Percentiles rank a stretch among this genome's conserved stretches.
Evolutionary conservation across 169 alveolate genomes (phyloP).

Genomic region (Plasmodium gonderi): DNA sequence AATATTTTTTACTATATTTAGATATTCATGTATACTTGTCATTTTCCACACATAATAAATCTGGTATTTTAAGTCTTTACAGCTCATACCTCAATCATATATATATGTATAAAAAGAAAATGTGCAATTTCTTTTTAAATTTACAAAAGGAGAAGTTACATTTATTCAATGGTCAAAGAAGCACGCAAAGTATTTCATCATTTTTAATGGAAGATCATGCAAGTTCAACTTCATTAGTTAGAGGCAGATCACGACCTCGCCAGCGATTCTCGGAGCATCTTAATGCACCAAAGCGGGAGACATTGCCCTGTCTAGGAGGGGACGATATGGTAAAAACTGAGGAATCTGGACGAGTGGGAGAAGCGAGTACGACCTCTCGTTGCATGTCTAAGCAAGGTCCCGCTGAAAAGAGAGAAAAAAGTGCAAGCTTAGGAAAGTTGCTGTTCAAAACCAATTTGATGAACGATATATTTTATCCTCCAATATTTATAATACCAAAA

Average conservation of each 20-base stretch:
- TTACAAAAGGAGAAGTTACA: not conserved
- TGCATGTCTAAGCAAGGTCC: not conserved
- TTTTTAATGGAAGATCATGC: too few relatives aligned
- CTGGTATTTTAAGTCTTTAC: conserved; percentile 57
- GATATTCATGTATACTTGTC: conserved; percentile 33
- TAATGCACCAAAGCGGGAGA: not conserved
- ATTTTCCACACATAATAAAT: conserved; percentile 31
- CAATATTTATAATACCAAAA: conserved; percentile 14
- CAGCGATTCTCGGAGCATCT: too few relatives aligned
- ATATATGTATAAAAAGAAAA: conserved; percentile 30
- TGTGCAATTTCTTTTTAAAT: conserved; percentile 23
- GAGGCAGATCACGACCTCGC: too few relatives aligned
- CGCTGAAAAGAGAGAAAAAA: not conserved
- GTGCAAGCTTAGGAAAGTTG: too few relatives aligned
- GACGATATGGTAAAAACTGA: not conserved
- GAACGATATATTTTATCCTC: conserved; percentile 53
- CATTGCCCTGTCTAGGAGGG: not conserved
- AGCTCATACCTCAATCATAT: conserved; percentile 45
- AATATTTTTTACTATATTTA: conserved; percentile 38
- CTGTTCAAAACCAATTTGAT: conserved; percentile 11
- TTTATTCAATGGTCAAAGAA: too few relatives aligned
- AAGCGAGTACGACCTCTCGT: not conserved
- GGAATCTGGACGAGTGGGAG: not conserved
- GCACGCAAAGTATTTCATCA: too few relatives aligned
- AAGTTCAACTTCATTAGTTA: too few relatives aligned